Conservation (phyloP, 2,329 filamentous ascomycete species). For the Coniochaeta hoffmannii region DNA sequence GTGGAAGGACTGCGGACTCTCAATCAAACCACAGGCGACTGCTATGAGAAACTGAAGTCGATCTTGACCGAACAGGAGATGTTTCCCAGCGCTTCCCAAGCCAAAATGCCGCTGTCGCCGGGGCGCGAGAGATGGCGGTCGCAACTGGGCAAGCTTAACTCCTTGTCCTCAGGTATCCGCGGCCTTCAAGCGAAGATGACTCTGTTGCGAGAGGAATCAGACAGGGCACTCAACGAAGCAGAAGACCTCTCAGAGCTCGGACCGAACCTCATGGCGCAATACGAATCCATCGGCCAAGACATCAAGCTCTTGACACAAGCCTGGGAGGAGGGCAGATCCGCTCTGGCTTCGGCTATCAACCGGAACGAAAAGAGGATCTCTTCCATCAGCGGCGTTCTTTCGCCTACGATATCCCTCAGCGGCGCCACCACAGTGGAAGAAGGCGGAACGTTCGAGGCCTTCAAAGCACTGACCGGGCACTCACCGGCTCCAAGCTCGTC, state of each 20-base stretch:
- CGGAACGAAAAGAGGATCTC: constrained; percentile 66
- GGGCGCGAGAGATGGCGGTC: constrained; percentile 77
- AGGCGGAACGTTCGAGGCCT: constrained; percentile 46
- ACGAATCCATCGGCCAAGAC: constrained; percentile 89
- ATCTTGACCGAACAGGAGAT: constrained; percentile 71
- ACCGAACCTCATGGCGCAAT: constrained; percentile 74
- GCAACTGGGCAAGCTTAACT: constrained; percentile 81
- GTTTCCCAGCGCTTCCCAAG: constrained; percentile 41
- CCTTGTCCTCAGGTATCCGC: constrained; percentile 82
- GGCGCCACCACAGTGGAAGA: constrained; percentile 59
- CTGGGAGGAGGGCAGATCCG: constrained; percentile 83
- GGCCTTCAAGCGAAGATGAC: constrained; percentile 93
- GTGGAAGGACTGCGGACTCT: constrained; percentile 66
- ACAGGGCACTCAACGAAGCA: constrained; percentile 67
- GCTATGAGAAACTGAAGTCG: constrained; percentile 57
- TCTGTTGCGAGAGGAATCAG: constrained; percentile 82
- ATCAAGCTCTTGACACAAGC: constrained; percentile 72
- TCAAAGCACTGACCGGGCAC: constrained; percentile 73
- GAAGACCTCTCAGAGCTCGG: constrained; percentile 69
- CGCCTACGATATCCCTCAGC: constrained; percentile 56
- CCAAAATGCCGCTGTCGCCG: constrained; percentile 57
- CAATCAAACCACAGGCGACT: constrained; percentile 51
- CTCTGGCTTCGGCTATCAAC: constrained; percentile 74
- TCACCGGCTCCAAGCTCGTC: constrained; percentile 38
- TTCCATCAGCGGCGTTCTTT: constrained; percentile 52